A percentile compares a stretch with the other conserved stretches of the same genome.
phyloP scores from a whole-genome alignment of 257 asterid genomes.

The Thymus mandschuricus region DNA sequence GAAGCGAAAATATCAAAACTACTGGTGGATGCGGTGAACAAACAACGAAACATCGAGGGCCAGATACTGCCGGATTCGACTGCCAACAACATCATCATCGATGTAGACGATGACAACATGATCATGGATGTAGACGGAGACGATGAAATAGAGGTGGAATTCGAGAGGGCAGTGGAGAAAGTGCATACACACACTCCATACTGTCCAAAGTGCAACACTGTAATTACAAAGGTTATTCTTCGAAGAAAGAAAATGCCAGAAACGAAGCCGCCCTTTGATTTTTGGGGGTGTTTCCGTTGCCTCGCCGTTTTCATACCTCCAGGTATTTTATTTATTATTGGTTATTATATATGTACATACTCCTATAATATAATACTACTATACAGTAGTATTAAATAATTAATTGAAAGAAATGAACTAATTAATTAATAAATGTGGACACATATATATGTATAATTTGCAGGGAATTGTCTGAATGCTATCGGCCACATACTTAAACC shows the following conservation, averaged over 20 bases:
- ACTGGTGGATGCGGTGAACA: conserved; percentile 26
- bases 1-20: conserved; percentile 28
- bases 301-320: conserved; percentile 54
- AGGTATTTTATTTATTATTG: conserved; percentile 32
- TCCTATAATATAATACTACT: too few relatives aligned
- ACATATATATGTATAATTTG: not conserved
- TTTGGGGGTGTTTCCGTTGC: conserved; percentile 67
- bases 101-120: not conserved
- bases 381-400: too few relatives aligned
- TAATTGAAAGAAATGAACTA: not conserved
- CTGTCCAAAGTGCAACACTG: conserved; percentile 63
- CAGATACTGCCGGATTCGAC: too few relatives aligned
- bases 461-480: conserved; percentile 53
- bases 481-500: conserved; percentile 38
- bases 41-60: conserved; percentile 5
- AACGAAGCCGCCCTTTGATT: not conserved
- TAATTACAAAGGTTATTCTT: conserved; percentile 63
- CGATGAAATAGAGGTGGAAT: conserved; percentile 59
- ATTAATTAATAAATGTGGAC: too few relatives aligned
- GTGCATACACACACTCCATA: conserved; percentile 57
- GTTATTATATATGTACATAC: too few relatives aligned
- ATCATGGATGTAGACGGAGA: conserved; percentile 49
- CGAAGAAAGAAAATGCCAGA: conserved; percentile 41
- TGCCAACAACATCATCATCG: not conserved
- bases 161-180: conserved; percentile 52